Evolutionary conservation across 257 asterid genomes (phyloP).

Genomic region (Apocynum venetum): DNA sequence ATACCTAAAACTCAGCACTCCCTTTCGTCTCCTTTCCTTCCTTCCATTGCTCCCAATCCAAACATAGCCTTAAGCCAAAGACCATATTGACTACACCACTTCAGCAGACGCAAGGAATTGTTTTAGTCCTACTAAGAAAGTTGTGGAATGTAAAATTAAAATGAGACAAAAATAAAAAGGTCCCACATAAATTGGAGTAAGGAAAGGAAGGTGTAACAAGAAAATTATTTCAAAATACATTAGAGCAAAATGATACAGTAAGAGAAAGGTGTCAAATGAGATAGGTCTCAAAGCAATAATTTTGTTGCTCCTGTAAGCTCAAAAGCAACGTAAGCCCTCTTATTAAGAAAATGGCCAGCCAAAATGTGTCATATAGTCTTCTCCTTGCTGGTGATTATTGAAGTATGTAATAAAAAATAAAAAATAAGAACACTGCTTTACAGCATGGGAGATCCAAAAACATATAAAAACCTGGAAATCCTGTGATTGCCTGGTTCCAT

Average conservation of each 20-base stretch:
- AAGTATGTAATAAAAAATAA: background rate
- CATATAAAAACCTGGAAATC: slow-evolving; percentile 75
- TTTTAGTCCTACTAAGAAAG: background rate
- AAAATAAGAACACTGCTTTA: background rate
- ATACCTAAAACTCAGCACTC: background rate
- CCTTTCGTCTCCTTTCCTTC: background rate
- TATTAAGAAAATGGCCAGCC: background rate
- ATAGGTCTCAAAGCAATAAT: background rate
- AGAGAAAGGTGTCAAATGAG: no score
- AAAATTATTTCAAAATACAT: background rate
- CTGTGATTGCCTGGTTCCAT: slow-evolving; percentile 71
- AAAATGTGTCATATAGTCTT: background rate
- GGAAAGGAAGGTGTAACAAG: background rate
- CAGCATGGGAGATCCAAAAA: background rate
- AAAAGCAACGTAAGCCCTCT: background rate
- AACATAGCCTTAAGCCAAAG: background rate
- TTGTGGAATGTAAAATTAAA: no score
- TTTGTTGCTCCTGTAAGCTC: background rate
- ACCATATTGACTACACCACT: no score
- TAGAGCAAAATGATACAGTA: background rate
- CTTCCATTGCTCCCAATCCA: background rate
- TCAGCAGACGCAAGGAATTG: background rate
- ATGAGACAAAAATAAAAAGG: background rate
- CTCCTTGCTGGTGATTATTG: background rate
- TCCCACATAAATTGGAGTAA: background rate